phyloP scores from a whole-genome alignment of 2,329 filamentous ascomycete species.

The Cordyceps pruinosa region DNA sequence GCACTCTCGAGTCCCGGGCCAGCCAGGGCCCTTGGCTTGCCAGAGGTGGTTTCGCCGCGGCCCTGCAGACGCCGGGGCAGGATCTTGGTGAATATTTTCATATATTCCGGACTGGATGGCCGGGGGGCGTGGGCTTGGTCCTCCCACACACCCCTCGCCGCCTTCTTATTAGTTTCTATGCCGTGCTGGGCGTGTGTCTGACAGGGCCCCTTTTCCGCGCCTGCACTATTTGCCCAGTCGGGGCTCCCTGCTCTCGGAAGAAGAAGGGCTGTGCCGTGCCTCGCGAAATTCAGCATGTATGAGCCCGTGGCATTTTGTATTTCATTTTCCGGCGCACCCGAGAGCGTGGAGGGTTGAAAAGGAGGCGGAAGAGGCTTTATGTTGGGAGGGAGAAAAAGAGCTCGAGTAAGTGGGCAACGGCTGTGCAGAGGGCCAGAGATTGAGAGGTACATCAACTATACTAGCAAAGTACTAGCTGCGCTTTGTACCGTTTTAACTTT shows the following conservation, averaged over 20 bases:
- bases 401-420: neutral
- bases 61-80: constrained; percentile 27
- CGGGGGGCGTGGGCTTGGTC: neutral
- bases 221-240: neutral
- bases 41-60: constrained; percentile 17
- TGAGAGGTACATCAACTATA: neutral
- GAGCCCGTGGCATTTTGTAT: neutral
- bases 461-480: neutral
- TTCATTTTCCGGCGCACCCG: neutral
- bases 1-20: constrained; percentile 16
- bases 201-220: neutral
- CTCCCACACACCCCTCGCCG: constrained; percentile 6
- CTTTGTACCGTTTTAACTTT: neutral
- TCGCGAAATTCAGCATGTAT: neutral
- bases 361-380: neutral
- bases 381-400: constrained; percentile 5
- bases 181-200: neutral
- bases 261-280: neutral
- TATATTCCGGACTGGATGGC: constrained; percentile 15
- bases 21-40: constrained; percentile 10
- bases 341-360: neutral
- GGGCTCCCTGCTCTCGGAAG: neutral
- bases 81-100: constrained; percentile 33
- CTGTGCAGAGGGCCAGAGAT: neutral
- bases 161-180: neutral